Evolutionary conservation across 2,329 filamentous ascomycete genomes (phyloP), one percentile per base, ranked within the genome.

Genomic region (Diatrype stigma): DNA sequence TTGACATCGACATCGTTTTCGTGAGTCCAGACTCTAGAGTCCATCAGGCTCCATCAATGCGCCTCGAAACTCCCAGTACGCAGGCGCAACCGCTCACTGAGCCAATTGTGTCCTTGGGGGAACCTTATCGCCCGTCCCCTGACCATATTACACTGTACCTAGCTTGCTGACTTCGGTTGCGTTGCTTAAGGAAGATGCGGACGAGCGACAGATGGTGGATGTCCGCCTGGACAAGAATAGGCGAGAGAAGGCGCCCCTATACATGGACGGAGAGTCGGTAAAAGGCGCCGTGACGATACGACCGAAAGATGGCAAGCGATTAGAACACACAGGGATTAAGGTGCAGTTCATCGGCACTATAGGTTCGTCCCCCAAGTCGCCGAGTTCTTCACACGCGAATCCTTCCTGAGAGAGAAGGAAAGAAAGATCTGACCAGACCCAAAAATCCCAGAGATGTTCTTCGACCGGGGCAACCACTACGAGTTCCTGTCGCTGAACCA

Each of bases 261-360:
- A 96, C 71, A 92, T 96, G 80, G 94, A 99, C 68, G 94, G 95
- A 62, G 94, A 99, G 77, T 96, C 92, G 40, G 93, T 99, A 67
- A 96, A 96, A 78, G 94, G 93, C 64, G 88, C 88, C 47, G 92
- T 99, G 55, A 99, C 94, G 7, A 86, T 99, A 60, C 80, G 94
- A 60, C 94, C 94, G 46, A 99, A 99, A 74, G 94, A 99, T 79
- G 94, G 94, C 67, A 97, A 97, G 79, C 84, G 94, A 55, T 79
- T 99, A 66, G 94, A 99, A 73, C 94, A 99, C 72, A 97, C 92
- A 11, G 94, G 94, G 63, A 96, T 99, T 81, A 99, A 99, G 75
- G 93, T 99, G 64, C 94, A 99, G 70, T 99, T 99, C 76, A 96
- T 99, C 64, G 94, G 94, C 69, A 95, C 92, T 56, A 99, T 99